Percentiles rank a stretch among this genome's conserved stretches.
Conservation (phyloP, 768 basidiomycete species). For the Boletus rubroflammeus region DNA sequence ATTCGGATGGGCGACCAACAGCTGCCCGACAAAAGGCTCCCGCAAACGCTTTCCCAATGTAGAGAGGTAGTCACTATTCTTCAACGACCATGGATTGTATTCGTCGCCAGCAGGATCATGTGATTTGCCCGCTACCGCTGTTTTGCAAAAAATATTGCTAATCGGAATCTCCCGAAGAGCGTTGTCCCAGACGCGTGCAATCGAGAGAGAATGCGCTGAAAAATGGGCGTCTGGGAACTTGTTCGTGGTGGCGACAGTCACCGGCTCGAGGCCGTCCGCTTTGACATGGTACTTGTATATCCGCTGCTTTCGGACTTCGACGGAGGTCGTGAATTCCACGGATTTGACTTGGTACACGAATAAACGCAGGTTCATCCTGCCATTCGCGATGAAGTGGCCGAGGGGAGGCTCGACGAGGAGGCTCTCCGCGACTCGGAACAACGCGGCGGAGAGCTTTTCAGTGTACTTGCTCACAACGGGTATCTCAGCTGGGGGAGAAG, state of each 20-base stretch:
- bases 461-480: conserved; percentile 15
- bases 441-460: conserved; percentile 12
- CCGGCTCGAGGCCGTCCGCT: conserved; percentile 17
- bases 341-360: conserved; percentile 24
- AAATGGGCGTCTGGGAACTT: conserved; percentile 2
- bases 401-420: conserved; percentile 24
- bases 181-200: conserved; percentile 26
- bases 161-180: conserved; percentile 8
- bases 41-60: conserved; percentile 14
- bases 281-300: conserved; percentile 19
- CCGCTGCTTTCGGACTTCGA: conserved; percentile 9
- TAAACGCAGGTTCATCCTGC: conserved; percentile 26
- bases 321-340: conserved; percentile 4
- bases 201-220: conserved; percentile 9
- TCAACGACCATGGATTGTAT: conserved; percentile 14
- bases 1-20: conserved; percentile 21
- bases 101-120: conserved; percentile 1
- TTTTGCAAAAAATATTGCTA: background rate
- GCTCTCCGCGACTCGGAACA: conserved; percentile 16
- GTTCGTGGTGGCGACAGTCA: conserved; percentile 13
- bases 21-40: conserved; percentile 21
- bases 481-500: conserved; percentile 1
- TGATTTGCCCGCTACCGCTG: background rate
- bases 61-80: conserved; percentile 7
- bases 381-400: conserved; percentile 30